These are phyloP conservation scores for Mortierella hygrophila DNA, from an alignment of 192 early-diverging fungal genomes.

Conservation along the genomic window DNA sequence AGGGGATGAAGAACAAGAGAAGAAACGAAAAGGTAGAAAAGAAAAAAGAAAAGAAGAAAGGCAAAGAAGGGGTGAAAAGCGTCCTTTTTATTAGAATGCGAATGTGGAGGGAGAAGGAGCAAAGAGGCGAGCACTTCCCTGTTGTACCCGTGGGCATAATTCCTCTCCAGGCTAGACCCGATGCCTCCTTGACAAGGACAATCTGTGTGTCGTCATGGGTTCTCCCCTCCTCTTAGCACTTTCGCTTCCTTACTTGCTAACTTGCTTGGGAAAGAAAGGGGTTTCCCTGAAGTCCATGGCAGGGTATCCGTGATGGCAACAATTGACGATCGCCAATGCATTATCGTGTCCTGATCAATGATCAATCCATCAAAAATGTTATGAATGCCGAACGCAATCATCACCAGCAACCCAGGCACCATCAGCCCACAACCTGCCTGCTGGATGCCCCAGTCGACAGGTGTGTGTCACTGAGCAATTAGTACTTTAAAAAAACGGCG, in stretches of 20 bases:
- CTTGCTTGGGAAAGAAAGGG: not conserved
- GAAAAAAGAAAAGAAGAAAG: not conserved
- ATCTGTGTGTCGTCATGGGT: not conserved
- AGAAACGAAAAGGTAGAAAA: not conserved
- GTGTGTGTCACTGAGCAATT: constrained; percentile 7
- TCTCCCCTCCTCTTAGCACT: not conserved
- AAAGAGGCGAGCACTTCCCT: not conserved
- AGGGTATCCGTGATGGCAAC: not conserved
- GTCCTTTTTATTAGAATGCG: constrained; percentile 15
- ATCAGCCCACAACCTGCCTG: not conserved
- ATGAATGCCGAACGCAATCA: not conserved
- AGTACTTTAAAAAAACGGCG: not conserved
- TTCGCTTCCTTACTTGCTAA: not conserved
- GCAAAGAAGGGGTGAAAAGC: not conserved
- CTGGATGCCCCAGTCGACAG: not conserved
- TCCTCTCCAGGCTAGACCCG: not conserved
- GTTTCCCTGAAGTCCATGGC: not conserved
- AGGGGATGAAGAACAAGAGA: constrained; percentile 8
- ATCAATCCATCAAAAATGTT: not conserved
- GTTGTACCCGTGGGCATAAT: constrained; percentile 9
- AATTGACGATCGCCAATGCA: not conserved
- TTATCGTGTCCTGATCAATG: not conserved
- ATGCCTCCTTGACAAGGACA: not conserved
- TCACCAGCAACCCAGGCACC: not conserved
- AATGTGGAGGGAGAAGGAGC: not conserved